Conservation (phyloP, 108 stramenopile genomes). For the Chaetoceros tenuissimus region DNA sequence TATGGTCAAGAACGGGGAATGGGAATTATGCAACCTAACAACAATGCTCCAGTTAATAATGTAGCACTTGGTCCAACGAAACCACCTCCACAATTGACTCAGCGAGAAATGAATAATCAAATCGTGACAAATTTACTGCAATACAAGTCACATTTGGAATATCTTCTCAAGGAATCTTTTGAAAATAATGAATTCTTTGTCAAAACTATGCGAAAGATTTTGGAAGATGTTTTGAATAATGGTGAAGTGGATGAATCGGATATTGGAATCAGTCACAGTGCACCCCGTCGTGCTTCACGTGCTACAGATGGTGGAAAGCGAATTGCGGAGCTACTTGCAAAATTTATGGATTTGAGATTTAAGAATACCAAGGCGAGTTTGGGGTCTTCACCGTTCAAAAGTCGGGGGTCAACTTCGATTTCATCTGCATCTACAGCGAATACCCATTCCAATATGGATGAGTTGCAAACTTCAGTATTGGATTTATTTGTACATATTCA, state of each 20-base stretch:
- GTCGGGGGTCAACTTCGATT: constrained; percentile 2
- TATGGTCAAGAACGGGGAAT: constrained; percentile 38
- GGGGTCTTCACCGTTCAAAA: not conserved
- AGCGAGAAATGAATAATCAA: constrained; percentile 33
- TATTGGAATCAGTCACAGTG: not conserved
- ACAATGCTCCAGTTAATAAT: constrained; percentile 3
- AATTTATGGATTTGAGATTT: constrained; percentile 67
- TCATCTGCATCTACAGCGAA: constrained; percentile 15
- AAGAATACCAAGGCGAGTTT: constrained; percentile 46
- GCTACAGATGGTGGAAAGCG: constrained; percentile 34
- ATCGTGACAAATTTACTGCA: constrained; percentile 52
- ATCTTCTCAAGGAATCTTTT: constrained; percentile 43
- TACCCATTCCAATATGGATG: constrained; percentile 8
- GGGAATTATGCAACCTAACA: constrained; percentile 39
- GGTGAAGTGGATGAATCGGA: not conserved
- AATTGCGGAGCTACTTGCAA: constrained; percentile 86
- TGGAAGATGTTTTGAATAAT: constrained; percentile 79
- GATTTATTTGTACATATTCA: constrained; percentile 79
- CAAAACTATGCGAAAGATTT: constrained; percentile 61
- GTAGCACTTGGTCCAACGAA: not conserved
- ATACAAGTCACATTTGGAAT: constrained; percentile 50
- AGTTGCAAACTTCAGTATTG: constrained; percentile 46
- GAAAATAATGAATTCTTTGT: constrained; percentile 57
- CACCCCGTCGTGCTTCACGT: constrained; percentile 7
- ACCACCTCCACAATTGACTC: constrained; percentile 15